Evolutionary conservation across 257 asterid genomes (phyloP).

Genomic region (Solanum chaucha): DNA sequence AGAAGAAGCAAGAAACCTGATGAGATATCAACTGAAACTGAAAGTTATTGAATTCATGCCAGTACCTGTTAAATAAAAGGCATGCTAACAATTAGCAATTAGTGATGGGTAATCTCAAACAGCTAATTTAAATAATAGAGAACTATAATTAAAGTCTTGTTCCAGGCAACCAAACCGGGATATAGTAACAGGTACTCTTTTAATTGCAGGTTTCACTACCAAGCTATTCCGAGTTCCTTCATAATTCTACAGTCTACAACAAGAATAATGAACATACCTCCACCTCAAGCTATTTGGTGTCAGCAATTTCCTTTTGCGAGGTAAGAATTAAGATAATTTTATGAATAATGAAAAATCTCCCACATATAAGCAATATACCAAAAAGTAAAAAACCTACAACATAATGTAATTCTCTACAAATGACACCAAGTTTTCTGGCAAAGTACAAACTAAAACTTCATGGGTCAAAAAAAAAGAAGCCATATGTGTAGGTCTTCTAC

Average conservation of each 20-base stretch:
- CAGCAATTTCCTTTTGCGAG: not conserved
- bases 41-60: slow-evolving; percentile 90
- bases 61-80: slow-evolving; percentile 47
- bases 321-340: not conserved
- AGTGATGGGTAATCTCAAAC: not conserved
- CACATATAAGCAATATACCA: not conserved
- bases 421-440: not conserved
- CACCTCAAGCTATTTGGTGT: not conserved
- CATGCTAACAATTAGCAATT: not conserved
- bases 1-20: slow-evolving; percentile 49
- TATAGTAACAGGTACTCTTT: not conserved
- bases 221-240: not conserved
- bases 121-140: not conserved
- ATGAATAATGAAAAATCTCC: not conserved
- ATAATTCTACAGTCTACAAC: not conserved
- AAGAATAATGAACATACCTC: not conserved
- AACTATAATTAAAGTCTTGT: not conserved
- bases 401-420: not conserved
- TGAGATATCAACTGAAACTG: slow-evolving; percentile 84
- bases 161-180: not conserved
- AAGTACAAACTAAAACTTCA: not conserved
- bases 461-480: not conserved
- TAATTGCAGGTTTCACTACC: not conserved
- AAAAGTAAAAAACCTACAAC: not conserved
- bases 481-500: not conserved